Percentiles rank a stretch among this genome's conserved stretches.
Evolutionary conservation across 2,329 filamentous ascomycete genomes (phyloP).

Genomic region (Aspergillus sp.): DNA sequence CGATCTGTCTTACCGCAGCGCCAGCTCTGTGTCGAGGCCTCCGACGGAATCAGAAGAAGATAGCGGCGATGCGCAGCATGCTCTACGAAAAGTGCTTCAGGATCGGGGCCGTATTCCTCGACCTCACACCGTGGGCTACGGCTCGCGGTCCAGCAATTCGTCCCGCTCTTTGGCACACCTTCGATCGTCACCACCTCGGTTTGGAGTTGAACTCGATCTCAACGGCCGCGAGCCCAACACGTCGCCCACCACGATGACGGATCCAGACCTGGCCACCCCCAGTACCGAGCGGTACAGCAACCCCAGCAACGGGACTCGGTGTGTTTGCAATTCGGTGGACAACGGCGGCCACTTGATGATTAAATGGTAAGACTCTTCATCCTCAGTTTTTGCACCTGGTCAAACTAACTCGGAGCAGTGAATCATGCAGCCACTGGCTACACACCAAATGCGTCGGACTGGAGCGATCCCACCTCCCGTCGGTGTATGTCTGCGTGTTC

Average conservation of each 20-base stretch:
- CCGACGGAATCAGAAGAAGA: slow-evolving; percentile 30
- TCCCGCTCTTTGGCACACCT: slow-evolving; percentile 37
- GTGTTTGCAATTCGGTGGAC: slow-evolving; percentile 56
- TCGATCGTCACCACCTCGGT: slow-evolving; percentile 45
- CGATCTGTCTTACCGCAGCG: slow-evolving; percentile 33
- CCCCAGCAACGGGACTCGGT: slow-evolving; percentile 55
- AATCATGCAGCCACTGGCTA: slow-evolving; percentile 63
- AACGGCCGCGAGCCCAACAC: slow-evolving; percentile 40
- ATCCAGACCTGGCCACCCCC: slow-evolving; percentile 52
- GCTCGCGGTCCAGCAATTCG: slow-evolving; percentile 27
- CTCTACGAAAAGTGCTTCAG: slow-evolving; percentile 47
- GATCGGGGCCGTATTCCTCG: slow-evolving; percentile 28
- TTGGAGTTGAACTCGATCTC: slow-evolving; percentile 37
- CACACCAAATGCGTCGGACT: slow-evolving; percentile 60
- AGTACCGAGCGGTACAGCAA: slow-evolving; percentile 54
- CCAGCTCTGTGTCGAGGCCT: slow-evolving; percentile 26
- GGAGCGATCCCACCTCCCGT: slow-evolving; percentile 46
- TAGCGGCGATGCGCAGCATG: slow-evolving; percentile 47
- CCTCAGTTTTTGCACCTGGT: neutral
- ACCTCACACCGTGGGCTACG: slow-evolving; percentile 31
- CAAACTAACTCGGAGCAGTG: slow-evolving; percentile 36
- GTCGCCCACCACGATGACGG: slow-evolving; percentile 53
- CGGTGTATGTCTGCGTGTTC: slow-evolving; percentile 53
- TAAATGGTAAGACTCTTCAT: slow-evolving; percentile 50
- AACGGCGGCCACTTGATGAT: slow-evolving; percentile 58